Percentiles rank a stretch among this genome's conserved stretches.
phyloP scores from a whole-genome alignment of 83 land plant species.

The Larix sibirica region DNA sequence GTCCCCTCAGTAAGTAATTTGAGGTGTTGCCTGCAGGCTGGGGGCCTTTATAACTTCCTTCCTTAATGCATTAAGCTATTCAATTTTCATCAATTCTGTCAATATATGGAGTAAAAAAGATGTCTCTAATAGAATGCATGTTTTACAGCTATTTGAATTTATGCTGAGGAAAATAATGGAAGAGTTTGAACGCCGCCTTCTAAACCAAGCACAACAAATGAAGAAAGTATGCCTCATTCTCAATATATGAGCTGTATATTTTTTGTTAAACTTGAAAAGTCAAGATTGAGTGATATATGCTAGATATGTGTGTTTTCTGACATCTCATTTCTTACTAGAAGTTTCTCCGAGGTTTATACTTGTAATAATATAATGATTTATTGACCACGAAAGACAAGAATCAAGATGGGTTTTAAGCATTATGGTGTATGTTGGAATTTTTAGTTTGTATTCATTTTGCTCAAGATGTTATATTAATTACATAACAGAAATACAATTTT shows the following conservation, averaged over 20 bases:
- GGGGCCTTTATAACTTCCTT: too few species aligned
- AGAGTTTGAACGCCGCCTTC: conserved; percentile 49
- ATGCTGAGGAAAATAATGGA: conserved; percentile 48
- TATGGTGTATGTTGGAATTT: too few species aligned
- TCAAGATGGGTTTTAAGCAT: too few species aligned
- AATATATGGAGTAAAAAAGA: not conserved
- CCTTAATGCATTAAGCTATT: not conserved
- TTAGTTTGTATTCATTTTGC: not conserved
- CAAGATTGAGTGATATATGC: not conserved
- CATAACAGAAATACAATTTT: not conserved
- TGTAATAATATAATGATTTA: too few species aligned
- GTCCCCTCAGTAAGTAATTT: conserved; percentile 37
- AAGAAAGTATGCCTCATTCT: conserved; percentile 23
- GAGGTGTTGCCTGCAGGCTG: not conserved
- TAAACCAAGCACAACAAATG: conserved; percentile 31
- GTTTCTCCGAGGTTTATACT: not conserved
- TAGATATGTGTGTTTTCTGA: not conserved
- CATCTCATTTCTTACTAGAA: not conserved
- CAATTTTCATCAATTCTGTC: not conserved
- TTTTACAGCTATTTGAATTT: conserved; percentile 39
- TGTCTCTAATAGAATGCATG: not conserved
- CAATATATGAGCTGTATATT: too few species aligned
- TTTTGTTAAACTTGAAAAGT: too few species aligned
- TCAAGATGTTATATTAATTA: not conserved
- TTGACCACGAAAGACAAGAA: too few species aligned